Conservation (phyloP, 352 stramenopile species). For the Blastocystis hominis region DNA sequence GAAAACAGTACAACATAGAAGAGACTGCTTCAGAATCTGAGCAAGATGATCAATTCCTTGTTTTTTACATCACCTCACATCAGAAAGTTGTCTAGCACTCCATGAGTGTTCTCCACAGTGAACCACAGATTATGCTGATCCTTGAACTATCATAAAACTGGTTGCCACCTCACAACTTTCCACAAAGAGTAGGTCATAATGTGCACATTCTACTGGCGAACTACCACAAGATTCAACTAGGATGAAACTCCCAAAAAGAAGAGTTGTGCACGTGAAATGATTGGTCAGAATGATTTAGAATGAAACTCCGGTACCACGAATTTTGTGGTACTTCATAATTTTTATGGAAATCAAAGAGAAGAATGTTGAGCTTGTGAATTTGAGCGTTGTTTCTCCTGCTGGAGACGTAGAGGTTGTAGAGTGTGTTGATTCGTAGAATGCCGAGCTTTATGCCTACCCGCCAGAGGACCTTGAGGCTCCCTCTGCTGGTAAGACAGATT, state of each 20-base stretch:
- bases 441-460: background rate
- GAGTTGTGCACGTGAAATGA: background rate
- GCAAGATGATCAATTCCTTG: background rate
- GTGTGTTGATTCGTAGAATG: slow-evolving; percentile 7
- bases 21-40: background rate
- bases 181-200: background rate
- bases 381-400: slow-evolving; percentile 14
- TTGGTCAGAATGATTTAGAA: background rate
- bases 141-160: background rate
- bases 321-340: slow-evolving; percentile 2
- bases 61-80: background rate
- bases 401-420: background rate
- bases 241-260: background rate
- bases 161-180: background rate
- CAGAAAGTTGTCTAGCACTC: no score
- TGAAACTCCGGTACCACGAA: slow-evolving; percentile 7
- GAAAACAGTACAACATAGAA: background rate
- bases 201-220: background rate
- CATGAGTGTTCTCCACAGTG: background rate
- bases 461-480: slow-evolving; percentile 27
- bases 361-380: slow-evolving; percentile 41
- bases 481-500: slow-evolving; percentile 32
- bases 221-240: background rate
- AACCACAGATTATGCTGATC: background rate
- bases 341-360: slow-evolving; percentile 53